Conservation (phyloP, 352 stramenopile genomes). For the Thraustochytrium striatum region DNA sequence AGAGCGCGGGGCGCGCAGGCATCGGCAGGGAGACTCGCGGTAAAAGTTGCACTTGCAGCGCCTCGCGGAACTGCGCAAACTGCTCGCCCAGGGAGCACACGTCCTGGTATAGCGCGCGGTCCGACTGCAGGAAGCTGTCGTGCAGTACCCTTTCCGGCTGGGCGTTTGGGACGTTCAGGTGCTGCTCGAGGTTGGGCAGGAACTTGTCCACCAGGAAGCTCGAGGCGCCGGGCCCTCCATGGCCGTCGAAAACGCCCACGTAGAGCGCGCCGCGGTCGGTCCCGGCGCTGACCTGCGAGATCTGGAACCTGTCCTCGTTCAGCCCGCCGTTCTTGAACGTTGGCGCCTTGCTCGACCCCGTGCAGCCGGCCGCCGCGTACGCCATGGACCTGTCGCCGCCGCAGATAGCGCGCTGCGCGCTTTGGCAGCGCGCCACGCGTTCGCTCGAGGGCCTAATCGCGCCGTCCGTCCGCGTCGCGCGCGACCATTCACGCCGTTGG, state of each 20-base stretch:
- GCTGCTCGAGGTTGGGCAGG: not conserved
- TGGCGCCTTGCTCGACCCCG: constrained; percentile 29
- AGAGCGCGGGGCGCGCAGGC: constrained; percentile 19
- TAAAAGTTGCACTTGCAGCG: constrained; percentile 46
- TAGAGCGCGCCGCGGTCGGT: constrained; percentile 17
- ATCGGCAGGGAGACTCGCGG: constrained; percentile 31
- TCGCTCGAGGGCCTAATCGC: too few species aligned
- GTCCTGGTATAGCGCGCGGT: constrained; percentile 4
- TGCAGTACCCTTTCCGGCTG: constrained; percentile 12
- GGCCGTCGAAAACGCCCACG: constrained; percentile 41
- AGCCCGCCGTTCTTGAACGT: constrained; percentile 34
- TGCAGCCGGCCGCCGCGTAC: constrained; percentile 36
- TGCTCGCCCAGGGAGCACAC: not conserved
- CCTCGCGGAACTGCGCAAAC: constrained; percentile 15
- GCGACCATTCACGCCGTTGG: too few species aligned
- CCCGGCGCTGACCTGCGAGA: not conserved
- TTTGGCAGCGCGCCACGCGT: too few species aligned
- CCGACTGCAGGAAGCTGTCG: constrained; percentile 38
- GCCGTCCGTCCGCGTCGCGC: too few species aligned
- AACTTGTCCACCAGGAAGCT: constrained; percentile 27
- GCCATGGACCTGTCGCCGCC: too few species aligned
- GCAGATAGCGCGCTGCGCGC: too few species aligned
- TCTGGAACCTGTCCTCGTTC: constrained; percentile 42
- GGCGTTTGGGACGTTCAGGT: not conserved
- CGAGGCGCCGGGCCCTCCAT: constrained; percentile 16